These are phyloP conservation scores for Austropuccinia psidii DNA, from an alignment of 1,284 basidiomycete species.

Conservation along the genomic window DNA sequence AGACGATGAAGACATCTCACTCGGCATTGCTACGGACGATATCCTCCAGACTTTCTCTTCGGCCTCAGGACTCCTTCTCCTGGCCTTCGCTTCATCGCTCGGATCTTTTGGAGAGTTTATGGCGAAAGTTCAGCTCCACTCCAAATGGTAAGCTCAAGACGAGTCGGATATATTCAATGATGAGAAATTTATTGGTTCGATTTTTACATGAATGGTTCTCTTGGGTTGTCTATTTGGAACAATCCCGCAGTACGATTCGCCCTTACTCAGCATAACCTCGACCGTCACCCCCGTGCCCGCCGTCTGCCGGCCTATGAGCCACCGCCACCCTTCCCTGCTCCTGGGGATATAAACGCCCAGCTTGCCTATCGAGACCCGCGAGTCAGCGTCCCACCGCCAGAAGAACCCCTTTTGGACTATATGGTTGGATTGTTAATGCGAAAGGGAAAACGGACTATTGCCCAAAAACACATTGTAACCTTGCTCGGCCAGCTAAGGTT, in stretches of 20 bases:
- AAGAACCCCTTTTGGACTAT: conserved; percentile 25
- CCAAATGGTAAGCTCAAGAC: not conserved
- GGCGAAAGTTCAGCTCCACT: conserved; percentile 8
- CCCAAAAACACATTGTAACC: conserved; percentile 27
- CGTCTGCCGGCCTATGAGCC: conserved; percentile 23
- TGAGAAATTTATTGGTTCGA: not conserved
- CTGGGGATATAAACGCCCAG: not conserved
- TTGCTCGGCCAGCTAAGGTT: conserved; percentile 16
- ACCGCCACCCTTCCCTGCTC: conserved; percentile 26
- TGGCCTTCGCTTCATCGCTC: no score
- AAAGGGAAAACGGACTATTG: conserved; percentile 29
- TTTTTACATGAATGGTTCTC: not conserved
- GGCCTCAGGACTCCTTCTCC: no score
- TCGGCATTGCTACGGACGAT: no score
- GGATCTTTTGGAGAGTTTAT: no score
- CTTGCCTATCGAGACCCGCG: conserved; percentile 25
- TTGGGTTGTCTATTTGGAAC: not conserved
- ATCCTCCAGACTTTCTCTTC: no score
- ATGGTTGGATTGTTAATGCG: conserved; percentile 26
- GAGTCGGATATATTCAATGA: not conserved
- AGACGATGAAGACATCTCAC: no score
- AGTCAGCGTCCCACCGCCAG: conserved; percentile 26
- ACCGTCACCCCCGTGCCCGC: conserved; percentile 31
- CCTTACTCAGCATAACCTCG: not conserved
- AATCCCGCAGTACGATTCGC: not conserved